phyloP scores from a whole-genome alignment of 2,329 filamentous ascomycete species.

The Pleoardoris graminearum region DNA sequence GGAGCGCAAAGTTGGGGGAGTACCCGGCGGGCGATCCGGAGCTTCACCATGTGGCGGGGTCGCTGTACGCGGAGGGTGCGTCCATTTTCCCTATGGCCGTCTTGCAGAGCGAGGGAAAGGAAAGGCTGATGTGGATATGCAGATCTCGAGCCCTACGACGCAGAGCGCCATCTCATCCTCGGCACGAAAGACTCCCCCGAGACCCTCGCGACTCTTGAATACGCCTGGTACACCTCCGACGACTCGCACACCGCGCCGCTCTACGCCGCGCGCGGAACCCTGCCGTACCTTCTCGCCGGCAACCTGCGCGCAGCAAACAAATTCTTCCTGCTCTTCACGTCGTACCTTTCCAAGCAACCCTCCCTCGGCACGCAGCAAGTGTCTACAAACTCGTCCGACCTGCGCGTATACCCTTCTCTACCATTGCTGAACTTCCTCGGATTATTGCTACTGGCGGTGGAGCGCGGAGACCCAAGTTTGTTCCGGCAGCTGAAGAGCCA shows the following conservation, averaged over 20 bases:
- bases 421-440: conserved; percentile 96
- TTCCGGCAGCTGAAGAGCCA: conserved; percentile 82
- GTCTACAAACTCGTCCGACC: conserved; percentile 70
- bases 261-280: conserved; percentile 82
- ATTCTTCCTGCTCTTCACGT: conserved; percentile 75
- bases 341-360: conserved; percentile 63
- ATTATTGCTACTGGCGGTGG: conserved; percentile 78
- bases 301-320: conserved; percentile 89
- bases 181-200: conserved; percentile 88
- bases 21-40: conserved; percentile 92
- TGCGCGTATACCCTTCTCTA: conserved; percentile 83
- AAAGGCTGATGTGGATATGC: conserved; percentile 9
- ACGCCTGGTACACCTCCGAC: conserved; percentile 89
- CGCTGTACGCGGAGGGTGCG: conserved; percentile 77
- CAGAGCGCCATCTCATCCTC: conserved; percentile 84
- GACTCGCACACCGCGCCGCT: conserved; percentile 83
- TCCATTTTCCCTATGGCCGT: too few species aligned
- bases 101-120: too few species aligned
- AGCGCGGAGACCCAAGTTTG: conserved; percentile 75
- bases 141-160: conserved; percentile 91
- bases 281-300: conserved; percentile 88
- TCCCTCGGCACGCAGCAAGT: conserved; percentile 79
- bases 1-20: conserved; percentile 84
- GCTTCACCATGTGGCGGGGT: conserved; percentile 87
- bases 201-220: conserved; percentile 80